A percentile compares a stretch with the other conserved stretches of the same genome.
Conservation (phyloP, 495 filamentous ascomycete species). For the Daldinia bambusicola region DNA sequence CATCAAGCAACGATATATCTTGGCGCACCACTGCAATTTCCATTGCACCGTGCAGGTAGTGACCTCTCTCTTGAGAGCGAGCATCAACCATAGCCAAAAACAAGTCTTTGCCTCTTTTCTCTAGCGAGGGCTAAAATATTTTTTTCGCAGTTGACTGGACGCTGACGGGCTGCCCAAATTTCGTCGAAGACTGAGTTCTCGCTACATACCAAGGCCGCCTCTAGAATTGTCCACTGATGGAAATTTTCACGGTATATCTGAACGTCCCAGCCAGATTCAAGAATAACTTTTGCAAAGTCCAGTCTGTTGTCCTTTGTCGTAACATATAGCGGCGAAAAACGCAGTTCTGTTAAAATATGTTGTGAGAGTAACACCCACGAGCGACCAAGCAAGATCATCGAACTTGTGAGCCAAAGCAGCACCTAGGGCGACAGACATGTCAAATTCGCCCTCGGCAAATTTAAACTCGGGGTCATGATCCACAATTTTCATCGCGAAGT, state of each 20-base stretch:
- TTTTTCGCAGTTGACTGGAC: not conserved
- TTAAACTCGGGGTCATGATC: not conserved
- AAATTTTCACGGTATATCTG: not conserved
- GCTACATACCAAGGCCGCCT: not conserved
- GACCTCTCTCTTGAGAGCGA: not conserved
- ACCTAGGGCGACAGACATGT: not conserved
- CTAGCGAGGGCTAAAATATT: not conserved
- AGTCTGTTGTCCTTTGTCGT: not conserved
- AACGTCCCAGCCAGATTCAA: not conserved
- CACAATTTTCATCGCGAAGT: not conserved
- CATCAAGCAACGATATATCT: not conserved
- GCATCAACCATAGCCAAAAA: not conserved
- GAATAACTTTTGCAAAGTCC: not conserved
- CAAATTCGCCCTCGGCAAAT: not conserved
- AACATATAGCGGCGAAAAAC: not conserved
- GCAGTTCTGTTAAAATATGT: too few species aligned
- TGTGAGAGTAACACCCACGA: not conserved
- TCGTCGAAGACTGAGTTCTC: not conserved
- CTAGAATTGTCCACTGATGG: not conserved
- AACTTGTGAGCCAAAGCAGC: not conserved
- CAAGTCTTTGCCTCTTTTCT: not conserved
- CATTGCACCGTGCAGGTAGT: too few species aligned
- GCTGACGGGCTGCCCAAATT: not conserved
- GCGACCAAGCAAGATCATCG: not conserved
- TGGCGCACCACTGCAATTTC: not conserved